These are phyloP conservation scores for Penicillium vulpinum DNA, from an alignment of 2,329 filamentous ascomycete genomes.

Conservation along the genomic window DNA sequence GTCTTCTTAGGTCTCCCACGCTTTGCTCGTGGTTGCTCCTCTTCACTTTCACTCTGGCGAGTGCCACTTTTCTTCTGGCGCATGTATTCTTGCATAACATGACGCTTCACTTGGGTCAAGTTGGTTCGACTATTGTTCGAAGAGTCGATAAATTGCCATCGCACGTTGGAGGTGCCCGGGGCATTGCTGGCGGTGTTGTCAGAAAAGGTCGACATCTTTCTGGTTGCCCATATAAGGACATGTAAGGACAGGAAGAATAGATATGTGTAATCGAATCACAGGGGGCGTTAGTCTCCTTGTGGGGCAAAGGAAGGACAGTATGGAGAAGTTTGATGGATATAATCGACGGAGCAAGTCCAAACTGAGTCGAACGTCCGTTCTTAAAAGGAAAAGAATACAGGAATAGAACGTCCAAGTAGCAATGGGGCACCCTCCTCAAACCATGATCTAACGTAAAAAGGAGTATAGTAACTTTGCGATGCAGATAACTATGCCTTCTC, in stretches of 20 bases:
- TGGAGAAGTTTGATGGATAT: background rate
- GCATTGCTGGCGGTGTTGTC: conserved; percentile 1
- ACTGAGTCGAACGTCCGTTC: background rate
- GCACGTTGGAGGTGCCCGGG: conserved; percentile 16
- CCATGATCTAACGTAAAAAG: background rate
- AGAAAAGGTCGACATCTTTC: conserved; percentile 18
- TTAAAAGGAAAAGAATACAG: background rate
- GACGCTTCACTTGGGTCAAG: conserved; percentile 43
- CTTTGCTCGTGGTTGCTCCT: conserved; percentile 12
- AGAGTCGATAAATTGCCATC: conserved; percentile 46
- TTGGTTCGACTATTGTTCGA: conserved; percentile 39
- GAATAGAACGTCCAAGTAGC: background rate
- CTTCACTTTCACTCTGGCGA: conserved; percentile 21
- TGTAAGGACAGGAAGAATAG: background rate
- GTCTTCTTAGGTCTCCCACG: conserved; percentile 17
- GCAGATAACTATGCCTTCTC: background rate
- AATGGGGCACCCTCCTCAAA: background rate
- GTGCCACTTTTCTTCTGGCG: conserved; percentile 34
- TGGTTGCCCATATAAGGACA: background rate
- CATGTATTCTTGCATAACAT: conserved; percentile 48
- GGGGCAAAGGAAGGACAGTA: background rate
- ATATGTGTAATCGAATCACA: background rate
- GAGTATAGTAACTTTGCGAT: background rate
- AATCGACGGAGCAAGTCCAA: background rate
- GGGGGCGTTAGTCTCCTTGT: background rate